Conservation (phyloP, 352 stramenopile genomes). For the Globisporangium iwayamae region DNA sequence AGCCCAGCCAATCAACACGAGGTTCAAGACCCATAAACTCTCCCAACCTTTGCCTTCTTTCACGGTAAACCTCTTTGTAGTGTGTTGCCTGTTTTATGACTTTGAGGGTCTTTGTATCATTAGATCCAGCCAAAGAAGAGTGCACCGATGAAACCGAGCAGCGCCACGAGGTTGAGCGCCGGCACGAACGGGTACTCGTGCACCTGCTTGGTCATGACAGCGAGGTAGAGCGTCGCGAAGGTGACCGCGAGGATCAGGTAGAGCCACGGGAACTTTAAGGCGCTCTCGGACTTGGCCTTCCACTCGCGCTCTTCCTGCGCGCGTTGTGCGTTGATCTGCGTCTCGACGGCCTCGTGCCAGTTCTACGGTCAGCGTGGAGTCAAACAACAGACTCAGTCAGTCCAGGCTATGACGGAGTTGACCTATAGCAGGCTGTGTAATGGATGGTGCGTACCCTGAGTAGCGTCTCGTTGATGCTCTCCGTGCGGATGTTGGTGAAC, state of each 20-base stretch:
- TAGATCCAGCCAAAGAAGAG: slow-evolving; percentile 36
- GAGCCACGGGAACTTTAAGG: slow-evolving; percentile 46
- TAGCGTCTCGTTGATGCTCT: slow-evolving; percentile 25
- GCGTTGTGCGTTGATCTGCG: slow-evolving; percentile 20
- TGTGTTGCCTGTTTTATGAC: background rate
- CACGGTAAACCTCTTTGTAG: slow-evolving; percentile 8
- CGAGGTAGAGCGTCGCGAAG: slow-evolving; percentile 57
- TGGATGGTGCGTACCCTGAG: slow-evolving; percentile 28
- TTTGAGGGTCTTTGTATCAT: background rate
- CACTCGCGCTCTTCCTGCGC: slow-evolving; percentile 27
- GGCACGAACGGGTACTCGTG: slow-evolving; percentile 50
- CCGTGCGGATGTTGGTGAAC: slow-evolving; percentile 28
- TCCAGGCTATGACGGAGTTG: background rate
- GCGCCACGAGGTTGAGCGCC: slow-evolving; percentile 43
- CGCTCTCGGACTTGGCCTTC: slow-evolving; percentile 18
- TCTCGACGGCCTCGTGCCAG: slow-evolving; percentile 39
- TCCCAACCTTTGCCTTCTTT: background rate
- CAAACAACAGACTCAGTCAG: slow-evolving; percentile 4
- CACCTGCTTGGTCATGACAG: slow-evolving; percentile 41
- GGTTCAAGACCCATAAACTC: slow-evolving; percentile 10
- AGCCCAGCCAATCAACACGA: background rate
- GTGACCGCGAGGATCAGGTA: slow-evolving; percentile 40
- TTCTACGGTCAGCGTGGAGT: slow-evolving; percentile 16
- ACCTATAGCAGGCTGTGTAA: background rate
- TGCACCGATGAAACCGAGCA: slow-evolving; percentile 32